These are phyloP conservation scores for Asclepias syriaca DNA, from an alignment of 257 asterid genomes.

Conservation along the genomic window DNA sequence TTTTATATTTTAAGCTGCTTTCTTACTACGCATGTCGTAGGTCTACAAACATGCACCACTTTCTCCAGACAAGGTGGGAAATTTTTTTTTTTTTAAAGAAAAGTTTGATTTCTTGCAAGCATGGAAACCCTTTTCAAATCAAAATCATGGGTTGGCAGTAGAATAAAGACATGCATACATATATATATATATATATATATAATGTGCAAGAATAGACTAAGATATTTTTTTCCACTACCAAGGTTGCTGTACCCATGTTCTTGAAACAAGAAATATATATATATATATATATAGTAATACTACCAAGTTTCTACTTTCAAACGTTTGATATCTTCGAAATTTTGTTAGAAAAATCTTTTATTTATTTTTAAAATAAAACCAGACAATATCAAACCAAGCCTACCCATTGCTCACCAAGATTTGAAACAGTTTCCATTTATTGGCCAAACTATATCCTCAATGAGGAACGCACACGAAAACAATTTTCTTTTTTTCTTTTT, in stretches of 20 bases:
- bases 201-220: background rate
- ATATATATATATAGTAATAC: too few species aligned
- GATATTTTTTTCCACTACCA: constrained; percentile 1
- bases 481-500: background rate
- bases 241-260: constrained; percentile 13
- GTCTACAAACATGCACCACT: constrained; percentile 15
- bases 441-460: constrained; percentile 1
- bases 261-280: constrained; percentile 5
- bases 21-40: constrained; percentile 7
- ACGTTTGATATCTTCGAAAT: background rate
- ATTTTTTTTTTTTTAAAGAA: background rate
- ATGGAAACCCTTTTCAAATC: background rate
- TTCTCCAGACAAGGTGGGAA: constrained; percentile 12
- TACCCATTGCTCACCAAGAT: constrained; percentile 5
- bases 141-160: constrained; percentile 6
- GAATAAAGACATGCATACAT: constrained; percentile 3
- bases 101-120: background rate
- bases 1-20: constrained; percentile 4
- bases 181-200: too few species aligned
- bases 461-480: constrained; percentile 12
- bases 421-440: background rate
- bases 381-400: constrained; percentile 2
- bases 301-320: background rate
- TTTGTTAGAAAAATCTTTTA: background rate
- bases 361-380: background rate